Evolutionary conservation across 2,329 filamentous ascomycete genomes (phyloP), one percentile per base, ranked within the genome.

Genomic region (Cercospora canescens): DNA sequence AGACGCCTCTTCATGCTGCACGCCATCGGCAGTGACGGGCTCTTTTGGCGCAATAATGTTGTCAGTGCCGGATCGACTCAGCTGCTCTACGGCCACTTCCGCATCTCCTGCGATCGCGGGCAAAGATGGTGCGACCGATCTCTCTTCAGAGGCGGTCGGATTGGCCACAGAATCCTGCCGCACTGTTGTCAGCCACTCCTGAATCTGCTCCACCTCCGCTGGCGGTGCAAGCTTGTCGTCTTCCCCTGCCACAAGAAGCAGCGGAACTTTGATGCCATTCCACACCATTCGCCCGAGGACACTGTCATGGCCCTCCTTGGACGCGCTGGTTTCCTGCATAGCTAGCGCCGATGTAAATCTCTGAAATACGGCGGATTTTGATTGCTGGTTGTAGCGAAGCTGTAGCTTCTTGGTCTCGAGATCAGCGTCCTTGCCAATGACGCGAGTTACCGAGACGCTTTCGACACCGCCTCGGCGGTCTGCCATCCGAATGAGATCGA

Each of bases 161-260:
- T 35, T 39, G 28, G 60, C 41, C 34, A 62, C 60, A 16, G 60
- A 62, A 62, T 41, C 60, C 21, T 62, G 60, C n/a, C 60, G 60
- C 39, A 24, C 21, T 39, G 60, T 54, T 5, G 68, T 74, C 39
- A 78, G 69, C 75, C 75, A 83, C 9, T 73, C 69, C 4, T 84
- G 82, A 68, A 97, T 92, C 72, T 88, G 90, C 54, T 87, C 83
- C 11, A 93, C 83, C 71, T 95, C 91, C 2, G 78, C 81, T 0
- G 90, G 85, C n/a, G 90, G 88, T 0, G 92, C 94, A 34, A 97
- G 82, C 8, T 84, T 83, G 74, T 99, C 95, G 6, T 87, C 84
- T 73, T 92, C 89, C 24, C 91, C 94, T 14, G 88, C 92, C 54
- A 96, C 85, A 2, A 98, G 84, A 68, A 92, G 91, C 2, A 97